Base-by-base conservation (phyloP, 768 basidiomycete genomes). In the Naganishia vaughanmartiniae region DNA sequence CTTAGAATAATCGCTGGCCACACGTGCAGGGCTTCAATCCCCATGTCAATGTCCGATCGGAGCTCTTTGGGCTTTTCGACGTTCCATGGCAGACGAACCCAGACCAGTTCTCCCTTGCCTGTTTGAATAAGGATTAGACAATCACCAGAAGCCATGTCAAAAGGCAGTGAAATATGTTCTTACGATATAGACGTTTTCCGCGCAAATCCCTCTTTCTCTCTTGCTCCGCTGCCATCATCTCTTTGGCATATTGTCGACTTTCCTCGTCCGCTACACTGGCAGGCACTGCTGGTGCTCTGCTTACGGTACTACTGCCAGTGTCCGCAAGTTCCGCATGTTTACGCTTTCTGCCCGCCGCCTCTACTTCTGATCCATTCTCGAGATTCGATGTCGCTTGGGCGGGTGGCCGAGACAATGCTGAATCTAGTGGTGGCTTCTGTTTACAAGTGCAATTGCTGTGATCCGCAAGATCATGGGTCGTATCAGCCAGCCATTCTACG, bases 101-200 rank as follows among this genome's bases (percentile, higher is more conserved):
- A 63, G 39, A 63, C 60, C 4, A 63, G 60, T 45, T 63, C 60
- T 11, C 60, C 60, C 15, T 63, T 63, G 15, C 60, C 60, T 63
- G 60, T 28, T 26, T 9, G 24, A 6, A 4, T 26, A 24, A 36
- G 26, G 11, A 26, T 45, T 4, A 45, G 60, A 26, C 46, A 2
- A 26, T 26, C 48, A 24, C 12, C 24, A 26, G 34, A 24, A 12
- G n/a, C n/a, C 4, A 28, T n/a, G 9, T 46, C 9, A 10, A 15
- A 45, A 4, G 39, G 42, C 26, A 42, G n/a, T 63, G 6, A 26
- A 24, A 26, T 9, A 26, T 26, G 14, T 63, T 34, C 60, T 63
- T 45, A 63, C 60, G 60, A 42, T 42, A 63, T 45, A 46, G 60
- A 19, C 60, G 30, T 30, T 42, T 63, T n/a, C 39, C 42, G 15